Base-by-base conservation (phyloP, 2,329 filamentous ascomycete genomes). In the Ascochyta fabae region DNA sequence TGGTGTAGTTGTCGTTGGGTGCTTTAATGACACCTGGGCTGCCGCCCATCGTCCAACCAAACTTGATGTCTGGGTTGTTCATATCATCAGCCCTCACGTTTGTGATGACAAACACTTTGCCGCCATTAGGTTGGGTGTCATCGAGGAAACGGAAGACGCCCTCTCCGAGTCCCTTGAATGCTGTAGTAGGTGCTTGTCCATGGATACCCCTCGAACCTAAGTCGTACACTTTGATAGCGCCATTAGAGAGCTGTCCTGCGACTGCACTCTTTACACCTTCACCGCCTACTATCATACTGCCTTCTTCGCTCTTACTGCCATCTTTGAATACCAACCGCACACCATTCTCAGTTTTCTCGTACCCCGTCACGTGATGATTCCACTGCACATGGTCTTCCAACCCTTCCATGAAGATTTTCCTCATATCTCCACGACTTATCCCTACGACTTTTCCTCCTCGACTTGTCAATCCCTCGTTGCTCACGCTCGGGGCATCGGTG, bases 11-110 rank as follows among this genome's bases (percentile, higher is more conserved):
- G 59, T 88, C 79, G 60, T 86, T 86, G 0, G 86, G 85, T 0
- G 83, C 76, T 0, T 73, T 69, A 56, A 89, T 84, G 0, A 84
- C 80, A 2, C 85, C 85, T 0, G 86, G 85, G 16, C 80, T 73
- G 5, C 79, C 85, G 4, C 75, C 78, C 81, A 89, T 81, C 0
- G 86, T 88, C 86, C 86, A 89, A 2, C 86, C 86, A 56, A 88
- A 86, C 22, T 83, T 53, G 2, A 86, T 51, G 36, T 80, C 68
- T 0, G 84, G 81, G 57, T 88, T 79, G 61, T 88, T 77, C 81
- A 84, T 84, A 39, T 88, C 85, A 6, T 77, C 78, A 0, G 85
- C 68, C 1, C 86, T 81, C 0, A 89, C 84, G 48, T 89, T 89
- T 1, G 86, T 89, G 43, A 89, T 88, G 55, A 84, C 64, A 52